A percentile compares a stretch with the other conserved stretches of the same genome.
Conservation (phyloP, 139 green algal species). For the Nannochloris sp. region DNA sequence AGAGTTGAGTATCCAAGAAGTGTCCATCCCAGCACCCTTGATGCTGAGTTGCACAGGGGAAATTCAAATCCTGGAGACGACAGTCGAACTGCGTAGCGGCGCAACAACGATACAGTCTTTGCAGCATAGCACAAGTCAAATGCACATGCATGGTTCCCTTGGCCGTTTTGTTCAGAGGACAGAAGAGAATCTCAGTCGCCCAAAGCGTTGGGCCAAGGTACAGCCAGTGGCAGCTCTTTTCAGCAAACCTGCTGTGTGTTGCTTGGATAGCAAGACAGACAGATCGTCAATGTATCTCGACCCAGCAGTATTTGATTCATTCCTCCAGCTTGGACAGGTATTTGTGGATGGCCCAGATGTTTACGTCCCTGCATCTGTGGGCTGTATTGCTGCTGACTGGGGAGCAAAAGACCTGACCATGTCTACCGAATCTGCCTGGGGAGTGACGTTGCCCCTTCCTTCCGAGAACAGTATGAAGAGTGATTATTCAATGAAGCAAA, state of each 20-base stretch:
- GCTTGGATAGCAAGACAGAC: slow-evolving; percentile 7
- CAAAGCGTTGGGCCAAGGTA: too few relatives aligned
- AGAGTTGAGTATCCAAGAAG: background rate
- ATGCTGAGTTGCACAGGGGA: background rate
- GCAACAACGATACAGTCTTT: too few relatives aligned
- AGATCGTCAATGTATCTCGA: slow-evolving; percentile 29
- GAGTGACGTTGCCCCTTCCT: slow-evolving; percentile 3
- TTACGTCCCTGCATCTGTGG: slow-evolving; percentile 45
- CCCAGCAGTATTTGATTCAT: slow-evolving; percentile 35
- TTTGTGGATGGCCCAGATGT: slow-evolving; percentile 21
- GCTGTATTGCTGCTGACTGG: slow-evolving; percentile 12
- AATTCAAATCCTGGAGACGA: too few relatives aligned
- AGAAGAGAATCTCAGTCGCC: too few relatives aligned
- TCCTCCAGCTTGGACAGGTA: slow-evolving; percentile 41
- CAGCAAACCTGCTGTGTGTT: slow-evolving; percentile 10
- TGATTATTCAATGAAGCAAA: slow-evolving; percentile 34
- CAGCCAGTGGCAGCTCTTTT: too few relatives aligned
- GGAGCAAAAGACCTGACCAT: background rate
- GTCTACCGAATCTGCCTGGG: background rate
- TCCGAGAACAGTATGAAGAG: slow-evolving; percentile 16
- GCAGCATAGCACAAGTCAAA: too few relatives aligned
- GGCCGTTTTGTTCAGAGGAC: too few relatives aligned
- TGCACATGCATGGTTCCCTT: too few relatives aligned
- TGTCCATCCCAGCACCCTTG: background rate
- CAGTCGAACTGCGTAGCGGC: too few relatives aligned